Percentiles rank a stretch among this genome's conserved stretches.
phyloP scores from a whole-genome alignment of 2,329 filamentous ascomycete genomes.

The Simplicillium aogashimaense region DNA sequence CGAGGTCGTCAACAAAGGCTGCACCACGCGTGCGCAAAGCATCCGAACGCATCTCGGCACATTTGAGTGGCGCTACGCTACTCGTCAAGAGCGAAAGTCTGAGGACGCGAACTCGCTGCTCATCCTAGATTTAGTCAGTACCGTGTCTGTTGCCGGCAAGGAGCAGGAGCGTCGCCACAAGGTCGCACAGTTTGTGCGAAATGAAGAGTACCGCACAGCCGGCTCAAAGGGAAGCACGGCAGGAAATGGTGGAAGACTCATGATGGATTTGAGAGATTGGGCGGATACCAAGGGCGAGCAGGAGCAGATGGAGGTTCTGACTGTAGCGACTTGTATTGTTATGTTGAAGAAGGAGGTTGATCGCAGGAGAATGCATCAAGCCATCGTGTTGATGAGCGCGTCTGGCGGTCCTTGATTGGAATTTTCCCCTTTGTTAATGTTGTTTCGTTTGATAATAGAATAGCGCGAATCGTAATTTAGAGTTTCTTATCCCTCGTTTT shows the following conservation, averaged over 20 bases:
- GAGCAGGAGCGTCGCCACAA: slow-evolving; percentile 16
- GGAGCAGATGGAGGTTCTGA: slow-evolving; percentile 35
- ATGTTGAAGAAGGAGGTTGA: slow-evolving; percentile 61
- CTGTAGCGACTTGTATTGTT: slow-evolving; percentile 44
- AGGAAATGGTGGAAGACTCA: slow-evolving; percentile 40
- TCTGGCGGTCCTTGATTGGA: slow-evolving; percentile 8
- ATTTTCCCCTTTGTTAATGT: neutral
- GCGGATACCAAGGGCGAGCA: slow-evolving; percentile 19
- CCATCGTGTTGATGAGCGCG: slow-evolving; percentile 29
- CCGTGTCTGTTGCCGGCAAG: slow-evolving; percentile 16
- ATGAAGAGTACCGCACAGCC: slow-evolving; percentile 23
- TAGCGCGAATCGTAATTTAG: too few species aligned
- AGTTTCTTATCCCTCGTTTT: too few species aligned
- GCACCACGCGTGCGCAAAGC: slow-evolving; percentile 33
- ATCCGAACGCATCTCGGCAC: slow-evolving; percentile 38
- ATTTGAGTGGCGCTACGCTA: slow-evolving; percentile 47
- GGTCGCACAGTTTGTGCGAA: slow-evolving; percentile 34
- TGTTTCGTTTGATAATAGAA: neutral
- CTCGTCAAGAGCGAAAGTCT: slow-evolving; percentile 32
- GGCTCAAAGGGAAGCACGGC: slow-evolving; percentile 27
- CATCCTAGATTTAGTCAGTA: slow-evolving; percentile 38
- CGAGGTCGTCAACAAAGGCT: slow-evolving; percentile 20
- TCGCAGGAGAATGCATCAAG: slow-evolving; percentile 40
- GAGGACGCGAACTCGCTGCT: slow-evolving; percentile 32
- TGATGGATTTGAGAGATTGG: slow-evolving; percentile 30